phyloP scores from a whole-genome alignment of 768 basidiomycete species.

The Suillus spraguei region DNA sequence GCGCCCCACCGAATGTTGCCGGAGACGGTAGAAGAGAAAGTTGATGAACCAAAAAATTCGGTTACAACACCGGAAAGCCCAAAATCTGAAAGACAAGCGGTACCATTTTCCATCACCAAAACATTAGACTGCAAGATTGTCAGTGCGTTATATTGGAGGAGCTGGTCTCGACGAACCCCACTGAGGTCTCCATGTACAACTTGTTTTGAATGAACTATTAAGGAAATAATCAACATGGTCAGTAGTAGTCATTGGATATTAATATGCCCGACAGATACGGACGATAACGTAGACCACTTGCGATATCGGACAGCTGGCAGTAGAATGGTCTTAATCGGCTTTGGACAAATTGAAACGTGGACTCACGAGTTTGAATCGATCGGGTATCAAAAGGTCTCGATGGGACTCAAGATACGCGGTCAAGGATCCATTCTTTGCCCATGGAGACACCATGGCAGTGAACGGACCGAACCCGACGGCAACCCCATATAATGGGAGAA shows the following conservation, averaged over 20 bases:
- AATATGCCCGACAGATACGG: background rate
- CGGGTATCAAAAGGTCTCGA: slow-evolving; percentile 10
- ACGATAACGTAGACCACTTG: slow-evolving; percentile 5
- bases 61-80: slow-evolving; percentile 36
- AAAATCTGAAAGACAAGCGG: slow-evolving; percentile 47
- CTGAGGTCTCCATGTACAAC: slow-evolving; percentile 13
- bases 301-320: background rate
- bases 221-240: background rate
- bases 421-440: slow-evolving; percentile 24
- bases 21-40: slow-evolving; percentile 30
- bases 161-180: slow-evolving; percentile 7
- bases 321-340: background rate
- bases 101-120: slow-evolving; percentile 40
- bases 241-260: background rate
- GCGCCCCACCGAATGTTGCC: slow-evolving; percentile 50
- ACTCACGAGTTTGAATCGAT: slow-evolving; percentile 24
- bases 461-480: slow-evolving; percentile 25
- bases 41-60: slow-evolving; percentile 35
- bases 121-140: slow-evolving; percentile 41
- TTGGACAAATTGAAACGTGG: background rate
- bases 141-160: slow-evolving; percentile 3
- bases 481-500: slow-evolving; percentile 23
- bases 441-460: slow-evolving; percentile 26
- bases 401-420: slow-evolving; percentile 18
- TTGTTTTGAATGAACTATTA: slow-evolving; percentile 10